phyloP scores from a whole-genome alignment of 192 early-diverging fungal genomes.

The Irineochytrium annulatum region DNA sequence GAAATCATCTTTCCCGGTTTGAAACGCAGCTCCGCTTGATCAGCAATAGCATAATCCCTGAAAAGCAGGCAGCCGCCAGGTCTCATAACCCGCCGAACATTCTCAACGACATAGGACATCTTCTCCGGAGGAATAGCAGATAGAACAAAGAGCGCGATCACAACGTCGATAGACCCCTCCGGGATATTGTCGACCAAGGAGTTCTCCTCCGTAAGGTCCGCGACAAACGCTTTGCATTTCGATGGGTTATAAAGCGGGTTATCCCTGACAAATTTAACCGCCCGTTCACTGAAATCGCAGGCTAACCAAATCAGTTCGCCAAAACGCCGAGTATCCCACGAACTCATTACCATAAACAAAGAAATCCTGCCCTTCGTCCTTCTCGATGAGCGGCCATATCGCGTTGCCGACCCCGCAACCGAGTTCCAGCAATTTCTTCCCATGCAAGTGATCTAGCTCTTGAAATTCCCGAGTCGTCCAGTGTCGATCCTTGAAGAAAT shows the following conservation, averaged over 20 bases:
- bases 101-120: constrained; percentile 12
- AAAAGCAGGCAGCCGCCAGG: constrained; percentile 45
- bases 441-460: constrained; percentile 55
- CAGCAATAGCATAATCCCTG: constrained; percentile 49
- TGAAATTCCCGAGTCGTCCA: constrained; percentile 94
- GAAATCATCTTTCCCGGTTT: constrained; percentile 42
- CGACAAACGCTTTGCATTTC: constrained; percentile 47
- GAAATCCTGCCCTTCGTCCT: constrained; percentile 37
- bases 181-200: constrained; percentile 31
- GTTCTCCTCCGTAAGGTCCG: constrained; percentile 43
- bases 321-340: not conserved
- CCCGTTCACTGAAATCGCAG: constrained; percentile 16
- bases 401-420: constrained; percentile 61
- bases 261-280: constrained; percentile 46
- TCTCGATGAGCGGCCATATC: constrained; percentile 47
- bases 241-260: constrained; percentile 36
- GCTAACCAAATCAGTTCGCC: not conserved
- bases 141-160: constrained; percentile 46
- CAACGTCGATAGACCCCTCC: constrained; percentile 35
- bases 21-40: constrained; percentile 50
- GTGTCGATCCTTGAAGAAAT: constrained; percentile 96
- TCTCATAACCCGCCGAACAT: constrained; percentile 41
- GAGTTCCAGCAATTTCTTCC: not conserved
- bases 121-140: constrained; percentile 50
- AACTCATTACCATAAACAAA: constrained; percentile 36